Base-by-base conservation (phyloP, 441 rosid genomes). In the Hura crepitans region DNA sequence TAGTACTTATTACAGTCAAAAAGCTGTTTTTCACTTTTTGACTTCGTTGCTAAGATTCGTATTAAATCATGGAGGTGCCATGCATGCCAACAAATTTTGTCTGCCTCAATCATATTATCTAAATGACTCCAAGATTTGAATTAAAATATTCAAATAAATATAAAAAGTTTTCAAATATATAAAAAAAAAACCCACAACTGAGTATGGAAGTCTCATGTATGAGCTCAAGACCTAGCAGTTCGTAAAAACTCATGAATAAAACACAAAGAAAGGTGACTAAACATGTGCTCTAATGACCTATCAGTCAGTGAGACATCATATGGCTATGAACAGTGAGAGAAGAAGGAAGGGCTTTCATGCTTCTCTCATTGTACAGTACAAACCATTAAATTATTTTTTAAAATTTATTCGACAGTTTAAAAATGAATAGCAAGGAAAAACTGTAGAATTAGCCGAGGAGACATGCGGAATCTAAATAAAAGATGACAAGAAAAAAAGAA, bases 11-110 rank as follows among this genome's bases (percentile, higher is more conserved):
- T 35, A 1, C 27, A 67, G 35, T 55, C 62, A 55, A 67, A 54
- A 67, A 54, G n/a, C 6, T 3, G 2, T 20, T 10, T 33, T 13
- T 23, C 27, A 57, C 39, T 56, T 59, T 49, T 70, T 25, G 25
- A 51, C 50, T 70, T 75, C 68, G 56, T 55, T 37, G 33, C 65
- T 35, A 6, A 15, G 45, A 50, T 63, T 47, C 25, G 39, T 33
- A 6, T 30, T 61, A 57, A 46, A 67, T 69, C 75, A 70, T 51
- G 60, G 46, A 65, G 72, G 56, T 54, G 6, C 76, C 70, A 47
- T 69, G n/a, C n/a, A 27, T 64, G 53, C 53, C 49, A 77, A 22
- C 63, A 30, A 33, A 66, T 43, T 50, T 51, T 78, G 74, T 70
- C 81, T 39, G 64, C 73, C 75, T 65, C 43, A 22, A 60, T 72